phyloP scores from a whole-genome alignment of 768 basidiomycete species.

The Kwoniella pini region DNA sequence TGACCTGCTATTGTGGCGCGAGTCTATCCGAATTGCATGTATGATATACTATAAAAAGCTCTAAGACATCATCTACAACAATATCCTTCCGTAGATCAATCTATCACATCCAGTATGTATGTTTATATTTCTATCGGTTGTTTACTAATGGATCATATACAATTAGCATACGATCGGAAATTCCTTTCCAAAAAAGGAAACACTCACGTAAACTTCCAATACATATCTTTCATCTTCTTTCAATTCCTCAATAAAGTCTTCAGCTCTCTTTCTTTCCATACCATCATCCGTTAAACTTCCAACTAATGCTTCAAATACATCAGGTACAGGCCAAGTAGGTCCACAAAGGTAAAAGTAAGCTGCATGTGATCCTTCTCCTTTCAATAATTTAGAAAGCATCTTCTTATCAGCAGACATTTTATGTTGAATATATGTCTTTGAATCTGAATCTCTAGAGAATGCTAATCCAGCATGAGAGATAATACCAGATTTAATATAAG shows the following conservation, averaged over 20 bases:
- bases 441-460: conserved; percentile 88
- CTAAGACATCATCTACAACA: not conserved
- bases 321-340: conserved; percentile 99
- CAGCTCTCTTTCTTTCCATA: conserved; percentile 66
- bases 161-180: too few species aligned
- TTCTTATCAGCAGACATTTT: conserved; percentile 92
- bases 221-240: conserved; percentile 97
- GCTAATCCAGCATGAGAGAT: conserved; percentile 90
- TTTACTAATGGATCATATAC: too few species aligned
- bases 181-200: not conserved
- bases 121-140: too few species aligned
- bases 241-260: conserved; percentile 72
- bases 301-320: conserved; percentile 90
- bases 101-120: not conserved
- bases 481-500: conserved; percentile 78
- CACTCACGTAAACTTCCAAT: conserved; percentile 69
- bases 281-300: conserved; percentile 74
- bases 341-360: conserved; percentile 90
- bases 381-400: conserved; percentile 70
- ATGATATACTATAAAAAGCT: too few species aligned
- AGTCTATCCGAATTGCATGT: too few species aligned
- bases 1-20: too few species aligned
- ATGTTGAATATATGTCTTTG: conserved; percentile 98
- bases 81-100: not conserved
- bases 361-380: conserved; percentile 57